A percentile compares a stretch with the other conserved stretches of the same genome.
Evolutionary conservation across 495 filamentous ascomycete genomes (phyloP).

Genomic region (Echria macrotheca): DNA sequence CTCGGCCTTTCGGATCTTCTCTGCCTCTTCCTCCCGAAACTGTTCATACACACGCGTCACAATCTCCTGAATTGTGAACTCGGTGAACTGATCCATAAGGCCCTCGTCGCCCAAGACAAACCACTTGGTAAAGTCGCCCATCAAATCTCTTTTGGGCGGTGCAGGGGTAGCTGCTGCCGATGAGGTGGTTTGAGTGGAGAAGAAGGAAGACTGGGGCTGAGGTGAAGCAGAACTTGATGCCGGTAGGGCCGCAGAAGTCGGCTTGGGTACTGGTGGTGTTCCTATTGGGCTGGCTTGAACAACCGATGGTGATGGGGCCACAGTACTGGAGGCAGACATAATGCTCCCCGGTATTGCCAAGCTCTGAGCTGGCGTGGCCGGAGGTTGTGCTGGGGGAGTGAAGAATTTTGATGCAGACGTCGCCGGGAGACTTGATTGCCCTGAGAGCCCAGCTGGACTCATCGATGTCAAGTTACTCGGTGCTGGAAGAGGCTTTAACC

Average conservation of each 20-base stretch:
- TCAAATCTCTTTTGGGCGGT: slow-evolving; percentile 22
- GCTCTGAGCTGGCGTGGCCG: too few species aligned
- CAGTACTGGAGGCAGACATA: too few species aligned
- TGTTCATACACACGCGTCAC: slow-evolving; percentile 26
- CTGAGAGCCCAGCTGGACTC: too few species aligned
- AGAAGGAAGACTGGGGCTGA: too few species aligned
- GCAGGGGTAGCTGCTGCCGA: neutral
- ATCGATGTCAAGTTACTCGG: too few species aligned
- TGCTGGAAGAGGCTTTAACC: too few species aligned
- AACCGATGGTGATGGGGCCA: too few species aligned
- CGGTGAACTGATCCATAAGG: slow-evolving; percentile 34
- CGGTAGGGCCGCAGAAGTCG: too few species aligned
- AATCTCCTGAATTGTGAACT: slow-evolving; percentile 31
- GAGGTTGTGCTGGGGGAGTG: neutral
- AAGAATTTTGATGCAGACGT: neutral
- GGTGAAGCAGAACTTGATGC: too few species aligned
- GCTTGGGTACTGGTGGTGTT: too few species aligned
- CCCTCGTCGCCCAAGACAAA: slow-evolving; percentile 41
- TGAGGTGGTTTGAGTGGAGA: neutral
- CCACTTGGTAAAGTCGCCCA: slow-evolving; percentile 42
- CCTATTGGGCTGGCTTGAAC: too few species aligned
- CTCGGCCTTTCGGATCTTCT: slow-evolving; percentile 33
- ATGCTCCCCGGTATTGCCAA: too few species aligned
- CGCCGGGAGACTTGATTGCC: neutral
- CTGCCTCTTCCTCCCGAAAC: slow-evolving; percentile 32